Conservation (phyloP, 768 basidiomycete species). For the Suillus paluster region DNA sequence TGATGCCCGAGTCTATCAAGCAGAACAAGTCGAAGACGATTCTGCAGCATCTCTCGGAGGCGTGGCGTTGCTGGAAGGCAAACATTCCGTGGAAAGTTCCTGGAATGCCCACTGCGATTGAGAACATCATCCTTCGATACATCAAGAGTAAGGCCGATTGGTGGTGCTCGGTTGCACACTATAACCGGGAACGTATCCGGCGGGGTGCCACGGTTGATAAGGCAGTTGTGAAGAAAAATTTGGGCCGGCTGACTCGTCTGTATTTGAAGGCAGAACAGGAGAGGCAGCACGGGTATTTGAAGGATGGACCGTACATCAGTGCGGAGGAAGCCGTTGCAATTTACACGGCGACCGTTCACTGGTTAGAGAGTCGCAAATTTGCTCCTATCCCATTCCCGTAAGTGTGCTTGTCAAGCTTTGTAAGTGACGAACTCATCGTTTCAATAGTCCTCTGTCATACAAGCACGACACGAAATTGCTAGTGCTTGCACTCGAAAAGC, state of each 20-base stretch:
- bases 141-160: slow-evolving; percentile 99
- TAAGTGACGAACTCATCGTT: slow-evolving; percentile 7
- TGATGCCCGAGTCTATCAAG: slow-evolving; percentile 99
- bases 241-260: slow-evolving; percentile 95
- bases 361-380: slow-evolving; percentile 98
- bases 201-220: slow-evolving; percentile 98
- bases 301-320: slow-evolving; percentile 98
- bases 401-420: slow-evolving; percentile 29
- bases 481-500: slow-evolving; percentile 94
- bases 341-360: slow-evolving; percentile 98
- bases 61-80: slow-evolving; percentile 98
- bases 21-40: slow-evolving; percentile 99
- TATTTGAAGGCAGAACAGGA: slow-evolving; percentile 99
- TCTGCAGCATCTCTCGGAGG: slow-evolving; percentile 95
- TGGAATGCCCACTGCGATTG: slow-evolving; percentile 98
- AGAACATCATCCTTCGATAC: slow-evolving; percentile 98
- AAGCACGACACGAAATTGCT: slow-evolving; percentile 99
- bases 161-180: slow-evolving; percentile 98
- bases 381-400: slow-evolving; percentile 98
- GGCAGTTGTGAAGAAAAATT: slow-evolving; percentile 98
- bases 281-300: slow-evolving; percentile 96
- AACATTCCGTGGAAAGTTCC: slow-evolving; percentile 99
- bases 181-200: slow-evolving; percentile 96
- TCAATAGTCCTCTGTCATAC: slow-evolving; percentile 84
- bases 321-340: slow-evolving; percentile 99